These are phyloP conservation scores for Zasmidium citrigriseum DNA, from an alignment of 2,329 filamentous ascomycete species.

Conservation along the genomic window DNA sequence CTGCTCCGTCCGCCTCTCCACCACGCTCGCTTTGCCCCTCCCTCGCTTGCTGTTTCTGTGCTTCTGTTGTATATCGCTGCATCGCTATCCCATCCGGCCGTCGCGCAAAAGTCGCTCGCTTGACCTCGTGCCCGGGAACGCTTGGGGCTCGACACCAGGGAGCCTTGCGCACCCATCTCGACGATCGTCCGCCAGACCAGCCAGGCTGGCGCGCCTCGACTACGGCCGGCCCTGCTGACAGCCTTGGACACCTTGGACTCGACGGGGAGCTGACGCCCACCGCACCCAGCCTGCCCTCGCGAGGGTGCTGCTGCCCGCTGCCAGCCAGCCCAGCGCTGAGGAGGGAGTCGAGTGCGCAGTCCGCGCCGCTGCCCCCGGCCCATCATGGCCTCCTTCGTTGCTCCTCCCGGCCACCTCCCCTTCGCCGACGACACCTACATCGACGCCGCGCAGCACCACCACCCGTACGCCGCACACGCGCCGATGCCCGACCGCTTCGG, in stretches of 20 bases:
- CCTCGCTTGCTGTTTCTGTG: neutral
- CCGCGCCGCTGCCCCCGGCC: neutral
- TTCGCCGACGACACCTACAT: conserved; percentile 3
- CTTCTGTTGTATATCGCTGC: neutral
- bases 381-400: conserved; percentile 24
- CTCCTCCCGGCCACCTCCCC: neutral
- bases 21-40: neutral
- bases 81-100: neutral
- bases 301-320: neutral
- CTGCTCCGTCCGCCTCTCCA: neutral
- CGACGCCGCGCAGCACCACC: conserved; percentile 18
- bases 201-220: neutral
- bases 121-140: conserved; percentile 7
- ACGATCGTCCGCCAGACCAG: neutral
- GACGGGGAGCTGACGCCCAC: too few species aligned
- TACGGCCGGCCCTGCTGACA: neutral
- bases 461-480: conserved; percentile 12
- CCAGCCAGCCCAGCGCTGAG: neutral
- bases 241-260: neutral
- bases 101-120: conserved; percentile 5
- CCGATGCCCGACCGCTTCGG: conserved; percentile 10
- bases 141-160: conserved; percentile 5
- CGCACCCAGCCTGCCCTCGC: too few species aligned
- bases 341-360: neutral
- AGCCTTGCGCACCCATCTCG: neutral